Conservation (phyloP, 371 early-diverging fungal species). For the Funneliformis caledonium region DNA sequence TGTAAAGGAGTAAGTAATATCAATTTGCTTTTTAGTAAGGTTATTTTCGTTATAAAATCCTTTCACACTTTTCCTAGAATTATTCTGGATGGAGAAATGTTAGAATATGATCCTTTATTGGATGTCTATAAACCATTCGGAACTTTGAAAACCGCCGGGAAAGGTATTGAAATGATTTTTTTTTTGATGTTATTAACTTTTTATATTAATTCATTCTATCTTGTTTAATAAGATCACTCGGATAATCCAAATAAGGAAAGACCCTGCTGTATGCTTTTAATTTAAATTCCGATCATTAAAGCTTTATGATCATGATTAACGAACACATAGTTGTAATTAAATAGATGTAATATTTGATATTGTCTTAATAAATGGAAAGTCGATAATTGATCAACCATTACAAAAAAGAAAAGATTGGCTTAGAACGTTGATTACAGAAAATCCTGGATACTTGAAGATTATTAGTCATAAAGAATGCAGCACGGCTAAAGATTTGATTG, state of each 20-base stretch:
- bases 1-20: conserved; percentile 45
- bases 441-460: conserved; percentile 56
- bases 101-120: conserved; percentile 65
- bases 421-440: conserved; percentile 54
- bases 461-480: conserved; percentile 56
- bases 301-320: conserved; percentile 7
- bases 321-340: neutral
- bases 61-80: conserved; percentile 48
- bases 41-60: conserved; percentile 44
- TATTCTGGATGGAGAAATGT: conserved; percentile 80
- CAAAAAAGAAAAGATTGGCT: conserved; percentile 57
- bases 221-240: conserved; percentile 42
- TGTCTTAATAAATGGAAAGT: conserved; percentile 63
- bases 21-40: neutral
- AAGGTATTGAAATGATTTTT: conserved; percentile 41
- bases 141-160: conserved; percentile 69
- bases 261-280: conserved; percentile 57
- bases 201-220: neutral
- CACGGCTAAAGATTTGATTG: conserved; percentile 62
- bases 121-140: conserved; percentile 71
- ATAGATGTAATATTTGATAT: conserved; percentile 75
- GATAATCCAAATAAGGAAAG: conserved; percentile 49
- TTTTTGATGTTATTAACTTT: conserved; percentile 20
- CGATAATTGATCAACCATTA: conserved; percentile 60
- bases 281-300: neutral